Conservation (phyloP, 441 rosid species). For the Bruguiera hainesii region DNA sequence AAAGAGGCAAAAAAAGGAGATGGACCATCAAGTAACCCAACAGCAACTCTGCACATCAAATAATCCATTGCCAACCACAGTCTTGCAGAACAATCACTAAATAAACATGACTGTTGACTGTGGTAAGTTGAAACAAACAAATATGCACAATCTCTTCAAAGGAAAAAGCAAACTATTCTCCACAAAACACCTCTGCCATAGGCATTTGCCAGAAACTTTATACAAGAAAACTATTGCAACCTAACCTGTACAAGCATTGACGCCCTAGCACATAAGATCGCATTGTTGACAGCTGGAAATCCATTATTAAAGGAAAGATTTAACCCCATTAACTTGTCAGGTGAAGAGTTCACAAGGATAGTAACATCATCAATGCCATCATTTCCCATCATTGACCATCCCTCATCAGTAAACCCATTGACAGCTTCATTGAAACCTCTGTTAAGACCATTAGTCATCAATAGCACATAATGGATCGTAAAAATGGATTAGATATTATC, state of each 20-base stretch:
- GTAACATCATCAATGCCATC: conserved; percentile 94
- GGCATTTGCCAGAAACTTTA: background rate
- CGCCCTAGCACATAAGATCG: conserved; percentile 89
- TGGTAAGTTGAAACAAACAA: too few relatives aligned
- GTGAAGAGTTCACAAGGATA: conserved; percentile 81
- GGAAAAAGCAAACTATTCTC: background rate
- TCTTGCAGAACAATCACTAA: too few relatives aligned
- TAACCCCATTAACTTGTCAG: conserved; percentile 88
- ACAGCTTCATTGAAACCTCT: conserved; percentile 98
- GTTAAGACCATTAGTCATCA: conserved; percentile 11
- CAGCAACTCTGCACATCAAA: too few relatives aligned
- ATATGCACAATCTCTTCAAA: background rate
- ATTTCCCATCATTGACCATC: conserved; percentile 90
- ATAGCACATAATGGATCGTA: conserved; percentile 3
- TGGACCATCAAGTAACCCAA: too few relatives aligned
- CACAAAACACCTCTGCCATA: conserved; percentile 5
- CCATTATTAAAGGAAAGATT: conserved; percentile 79
- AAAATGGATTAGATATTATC: conserved; percentile 3
- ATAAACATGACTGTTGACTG: too few relatives aligned
- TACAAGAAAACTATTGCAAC: conserved; percentile 4
- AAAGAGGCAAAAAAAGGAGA: too few relatives aligned
- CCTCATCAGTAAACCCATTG: conserved; percentile 92
- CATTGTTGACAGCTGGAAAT: conserved; percentile 73
- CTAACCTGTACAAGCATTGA: conserved; percentile 95
- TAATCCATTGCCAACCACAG: too few relatives aligned